Conservation (phyloP, 2,329 filamentous ascomycete species). For the Aureobasidium sp. region DNA sequence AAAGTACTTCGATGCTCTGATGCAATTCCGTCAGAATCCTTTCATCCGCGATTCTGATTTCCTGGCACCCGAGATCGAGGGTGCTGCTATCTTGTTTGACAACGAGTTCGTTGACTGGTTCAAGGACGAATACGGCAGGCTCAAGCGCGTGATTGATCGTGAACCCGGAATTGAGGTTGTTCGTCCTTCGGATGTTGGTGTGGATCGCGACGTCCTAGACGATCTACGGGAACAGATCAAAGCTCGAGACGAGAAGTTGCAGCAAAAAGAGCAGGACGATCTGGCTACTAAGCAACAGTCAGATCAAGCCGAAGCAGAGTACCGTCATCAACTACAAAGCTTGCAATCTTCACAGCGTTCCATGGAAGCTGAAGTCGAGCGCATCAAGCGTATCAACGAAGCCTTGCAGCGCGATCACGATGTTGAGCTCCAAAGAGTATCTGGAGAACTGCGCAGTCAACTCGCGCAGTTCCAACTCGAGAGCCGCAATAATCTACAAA, state of each 20-base stretch:
- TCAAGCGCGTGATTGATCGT: conserved; percentile 78
- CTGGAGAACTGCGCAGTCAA: conserved; percentile 32
- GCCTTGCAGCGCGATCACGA: conserved; percentile 62
- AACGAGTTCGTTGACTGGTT: conserved; percentile 83
- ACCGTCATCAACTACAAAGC: conserved; percentile 40
- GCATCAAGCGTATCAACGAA: conserved; percentile 60
- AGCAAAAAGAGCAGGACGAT: conserved; percentile 48
- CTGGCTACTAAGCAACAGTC: conserved; percentile 48
- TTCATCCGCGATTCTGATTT: conserved; percentile 58
- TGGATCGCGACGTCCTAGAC: conserved; percentile 90
- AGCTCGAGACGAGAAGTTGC: conserved; percentile 56
- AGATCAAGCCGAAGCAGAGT: conserved; percentile 66
- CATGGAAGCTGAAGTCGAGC: conserved; percentile 33
- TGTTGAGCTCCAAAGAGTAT: conserved; percentile 28
- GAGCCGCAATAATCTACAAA: conserved; percentile 19
- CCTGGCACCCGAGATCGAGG: conserved; percentile 52
- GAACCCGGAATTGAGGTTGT: conserved; percentile 83
- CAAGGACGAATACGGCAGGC: conserved; percentile 87
- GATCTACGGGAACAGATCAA: conserved; percentile 68
- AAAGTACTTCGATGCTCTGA: conserved; percentile 75
- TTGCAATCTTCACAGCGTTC: conserved; percentile 14
- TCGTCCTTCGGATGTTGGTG: conserved; percentile 69
- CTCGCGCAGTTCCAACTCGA: conserved; percentile 41
- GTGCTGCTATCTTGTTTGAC: conserved; percentile 49
- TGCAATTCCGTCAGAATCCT: conserved; percentile 66